Conservation (phyloP, 306 rosid genomes). For the Trifolium subterraneum region DNA sequence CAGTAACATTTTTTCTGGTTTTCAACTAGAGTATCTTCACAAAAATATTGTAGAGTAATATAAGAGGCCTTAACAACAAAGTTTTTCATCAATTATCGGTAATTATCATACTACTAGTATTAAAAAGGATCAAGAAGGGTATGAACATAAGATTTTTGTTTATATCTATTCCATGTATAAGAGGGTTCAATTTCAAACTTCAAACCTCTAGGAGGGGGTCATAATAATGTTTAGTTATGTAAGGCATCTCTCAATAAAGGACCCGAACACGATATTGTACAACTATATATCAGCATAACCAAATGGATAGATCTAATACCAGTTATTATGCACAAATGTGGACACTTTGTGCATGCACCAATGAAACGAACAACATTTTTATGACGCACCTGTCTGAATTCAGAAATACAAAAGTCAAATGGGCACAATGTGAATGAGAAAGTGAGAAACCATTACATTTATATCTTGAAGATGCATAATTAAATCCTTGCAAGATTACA, state of each 20-base stretch:
- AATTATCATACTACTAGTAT: not conserved
- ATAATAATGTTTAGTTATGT: conserved; percentile 1
- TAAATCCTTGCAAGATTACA: not conserved
- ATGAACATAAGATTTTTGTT: not conserved
- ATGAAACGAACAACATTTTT: conserved; percentile 92
- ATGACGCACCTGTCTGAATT: conserved; percentile 90
- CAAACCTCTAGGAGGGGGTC: not conserved
- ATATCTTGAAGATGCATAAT: conserved; percentile 3
- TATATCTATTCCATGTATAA: not conserved
- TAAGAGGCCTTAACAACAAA: not conserved
- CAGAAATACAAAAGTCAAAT: conserved; percentile 35
- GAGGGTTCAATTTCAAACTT: conserved; percentile 11
- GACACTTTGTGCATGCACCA: conserved; percentile 89
- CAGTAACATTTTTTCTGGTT: not conserved
- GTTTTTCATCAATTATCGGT: not conserved
- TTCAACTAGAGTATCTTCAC: not conserved
- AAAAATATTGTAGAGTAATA: not conserved
- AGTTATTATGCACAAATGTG: conserved; percentile 91
- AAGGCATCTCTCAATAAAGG: conserved; percentile 11
- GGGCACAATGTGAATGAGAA: conserved; percentile 18
- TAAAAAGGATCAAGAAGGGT: not conserved
- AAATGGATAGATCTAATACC: conserved; percentile 54
- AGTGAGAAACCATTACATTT: conserved; percentile 19
- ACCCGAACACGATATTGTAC: conserved; percentile 11
- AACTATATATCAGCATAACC: conserved; percentile 9